These are phyloP conservation scores for Hymenoscyphus occultus DNA, from an alignment of 2,329 filamentous ascomycete species.

Conservation along the genomic window DNA sequence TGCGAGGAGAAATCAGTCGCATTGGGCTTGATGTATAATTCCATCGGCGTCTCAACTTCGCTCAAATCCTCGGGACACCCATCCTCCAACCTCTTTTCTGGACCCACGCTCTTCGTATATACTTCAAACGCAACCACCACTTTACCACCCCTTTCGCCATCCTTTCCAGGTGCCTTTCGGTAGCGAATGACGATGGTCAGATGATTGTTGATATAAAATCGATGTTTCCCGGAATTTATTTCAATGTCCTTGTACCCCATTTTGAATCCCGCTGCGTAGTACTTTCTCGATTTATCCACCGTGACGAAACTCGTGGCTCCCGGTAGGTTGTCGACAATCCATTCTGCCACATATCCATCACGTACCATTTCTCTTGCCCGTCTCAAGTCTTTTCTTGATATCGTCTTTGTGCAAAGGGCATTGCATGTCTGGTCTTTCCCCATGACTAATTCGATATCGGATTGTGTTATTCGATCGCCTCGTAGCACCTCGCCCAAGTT, in stretches of 20 bases:
- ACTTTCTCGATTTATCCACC: conserved; percentile 78
- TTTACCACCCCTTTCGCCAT: conserved; percentile 68
- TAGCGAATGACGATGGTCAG: conserved; percentile 81
- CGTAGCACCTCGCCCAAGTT: conserved; percentile 86
- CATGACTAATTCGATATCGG: conserved; percentile 80
- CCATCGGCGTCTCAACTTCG: conserved; percentile 60
- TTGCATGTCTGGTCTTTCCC: conserved; percentile 70
- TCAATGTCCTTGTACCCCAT: conserved; percentile 72
- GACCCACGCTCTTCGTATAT: conserved; percentile 78
- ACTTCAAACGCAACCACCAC: conserved; percentile 88
- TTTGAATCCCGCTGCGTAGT: conserved; percentile 89
- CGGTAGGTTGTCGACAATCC: conserved; percentile 90
- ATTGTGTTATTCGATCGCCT: conserved; percentile 80
- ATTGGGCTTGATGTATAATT: conserved; percentile 66
- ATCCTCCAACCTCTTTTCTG: conserved; percentile 53
- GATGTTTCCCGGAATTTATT: conserved; percentile 54
- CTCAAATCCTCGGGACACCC: conserved; percentile 69
- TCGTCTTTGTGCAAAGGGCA: conserved; percentile 66
- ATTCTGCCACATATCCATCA: conserved; percentile 82
- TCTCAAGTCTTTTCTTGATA: conserved; percentile 62
- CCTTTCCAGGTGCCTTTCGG: conserved; percentile 65
- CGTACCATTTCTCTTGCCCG: conserved; percentile 70
- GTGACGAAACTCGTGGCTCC: conserved; percentile 87
- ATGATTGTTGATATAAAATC: conserved; percentile 82
- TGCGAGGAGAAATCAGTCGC: conserved; percentile 51